These are phyloP conservation scores for Diutina scorzettiae DNA, from an alignment of 1,139 yeast genomes.

Conservation along the genomic window DNA sequence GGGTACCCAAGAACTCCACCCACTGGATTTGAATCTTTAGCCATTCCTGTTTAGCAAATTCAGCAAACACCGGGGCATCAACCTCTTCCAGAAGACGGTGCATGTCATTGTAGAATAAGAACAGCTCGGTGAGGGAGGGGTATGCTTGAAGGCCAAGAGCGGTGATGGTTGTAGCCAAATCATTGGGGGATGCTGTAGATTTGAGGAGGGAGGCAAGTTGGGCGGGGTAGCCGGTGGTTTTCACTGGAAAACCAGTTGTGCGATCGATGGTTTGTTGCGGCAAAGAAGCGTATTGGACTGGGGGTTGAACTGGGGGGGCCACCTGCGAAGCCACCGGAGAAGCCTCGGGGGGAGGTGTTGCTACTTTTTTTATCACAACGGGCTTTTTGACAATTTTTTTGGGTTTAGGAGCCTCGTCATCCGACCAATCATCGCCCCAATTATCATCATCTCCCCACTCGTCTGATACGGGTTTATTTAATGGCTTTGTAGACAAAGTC, in stretches of 20 bases:
- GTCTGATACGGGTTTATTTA: neutral
- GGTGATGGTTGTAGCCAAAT: neutral
- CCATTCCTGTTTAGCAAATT: neutral
- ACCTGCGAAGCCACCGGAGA: neutral
- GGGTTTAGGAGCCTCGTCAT: neutral
- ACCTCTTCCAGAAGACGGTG: neutral
- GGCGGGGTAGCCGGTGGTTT: neutral
- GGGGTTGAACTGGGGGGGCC: neutral
- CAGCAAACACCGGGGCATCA: neutral
- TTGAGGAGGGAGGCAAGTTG: neutral
- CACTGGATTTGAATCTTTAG: neutral
- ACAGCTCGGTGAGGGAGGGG: neutral
- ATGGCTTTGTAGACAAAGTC: neutral
- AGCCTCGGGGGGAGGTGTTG: neutral
- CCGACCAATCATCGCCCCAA: slow-evolving; percentile 3
- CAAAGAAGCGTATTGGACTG: neutral
- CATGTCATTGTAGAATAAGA: slow-evolving; percentile 2
- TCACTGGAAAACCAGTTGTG: neutral
- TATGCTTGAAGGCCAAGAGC: neutral
- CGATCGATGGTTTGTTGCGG: neutral
- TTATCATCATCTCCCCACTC: neutral
- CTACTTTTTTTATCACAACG: neutral
- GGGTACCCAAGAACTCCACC: neutral
- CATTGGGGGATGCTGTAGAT: neutral
- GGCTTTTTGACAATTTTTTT: neutral